Evolutionary conservation across 441 rosid genomes (phyloP).

Genomic region (Raphanus hybrid): DNA sequence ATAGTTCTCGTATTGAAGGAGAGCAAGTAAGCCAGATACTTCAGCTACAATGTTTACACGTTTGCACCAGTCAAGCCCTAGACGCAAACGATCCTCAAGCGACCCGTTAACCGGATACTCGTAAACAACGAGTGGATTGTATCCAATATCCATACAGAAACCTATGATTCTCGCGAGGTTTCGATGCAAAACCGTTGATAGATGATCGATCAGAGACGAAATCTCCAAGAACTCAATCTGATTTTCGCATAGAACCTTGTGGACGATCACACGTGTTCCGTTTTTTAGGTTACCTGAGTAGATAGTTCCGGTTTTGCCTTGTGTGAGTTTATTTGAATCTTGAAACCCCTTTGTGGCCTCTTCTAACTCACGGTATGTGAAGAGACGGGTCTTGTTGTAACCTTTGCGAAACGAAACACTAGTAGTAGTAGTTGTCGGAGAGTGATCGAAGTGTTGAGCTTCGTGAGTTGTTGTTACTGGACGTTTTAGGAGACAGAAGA

Average conservation of each 20-base stretch:
- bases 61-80: constrained; percentile 68
- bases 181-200: constrained; percentile 61
- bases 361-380: constrained; percentile 70
- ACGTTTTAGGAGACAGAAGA: constrained; percentile 58
- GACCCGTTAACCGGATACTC: constrained; percentile 76
- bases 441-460: constrained; percentile 38
- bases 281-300: constrained; percentile 67
- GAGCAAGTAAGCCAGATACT: constrained; percentile 64
- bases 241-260: constrained; percentile 62
- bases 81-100: constrained; percentile 55
- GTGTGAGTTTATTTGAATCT: constrained; percentile 57
- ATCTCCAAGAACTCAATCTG: constrained; percentile 66
- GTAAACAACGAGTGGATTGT: constrained; percentile 61
- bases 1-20: constrained; percentile 63
- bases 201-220: constrained; percentile 59
- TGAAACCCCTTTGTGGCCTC: constrained; percentile 71
- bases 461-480: constrained; percentile 45
- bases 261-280: constrained; percentile 71
- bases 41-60: constrained; percentile 72
- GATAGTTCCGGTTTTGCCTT: constrained; percentile 52
- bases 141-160: constrained; percentile 66
- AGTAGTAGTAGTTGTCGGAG: constrained; percentile 38
- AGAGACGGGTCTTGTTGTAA: constrained; percentile 65
- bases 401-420: constrained; percentile 69
- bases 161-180: constrained; percentile 72